Evolutionary conservation across 352 stramenopile species (phyloP).

Genomic region (Phytophthora pisi): DNA sequence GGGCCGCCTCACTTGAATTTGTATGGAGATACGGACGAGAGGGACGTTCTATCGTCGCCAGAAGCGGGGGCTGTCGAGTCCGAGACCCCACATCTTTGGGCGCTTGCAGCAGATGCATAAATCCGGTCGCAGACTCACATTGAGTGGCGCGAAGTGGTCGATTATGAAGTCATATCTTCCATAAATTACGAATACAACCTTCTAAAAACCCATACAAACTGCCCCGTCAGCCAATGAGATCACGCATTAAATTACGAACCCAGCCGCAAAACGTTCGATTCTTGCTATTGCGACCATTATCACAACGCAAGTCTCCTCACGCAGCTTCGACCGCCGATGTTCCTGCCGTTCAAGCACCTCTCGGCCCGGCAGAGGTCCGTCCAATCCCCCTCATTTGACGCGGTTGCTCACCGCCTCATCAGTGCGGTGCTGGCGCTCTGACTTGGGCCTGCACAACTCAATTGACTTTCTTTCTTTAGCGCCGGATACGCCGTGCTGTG

Average conservation of each 20-base stretch:
- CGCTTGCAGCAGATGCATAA: not conserved
- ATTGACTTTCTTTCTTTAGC: slow-evolving; percentile 26
- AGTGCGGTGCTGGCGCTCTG: too few species aligned
- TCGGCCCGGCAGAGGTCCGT: slow-evolving; percentile 61
- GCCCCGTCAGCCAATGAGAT: not conserved
- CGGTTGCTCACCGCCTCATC: too few species aligned
- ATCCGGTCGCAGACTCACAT: not conserved
- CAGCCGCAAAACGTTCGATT: not conserved
- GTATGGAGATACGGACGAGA: slow-evolving; percentile 24
- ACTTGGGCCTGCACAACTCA: too few species aligned
- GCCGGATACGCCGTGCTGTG: slow-evolving; percentile 69
- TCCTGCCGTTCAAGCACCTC: slow-evolving; percentile 72
- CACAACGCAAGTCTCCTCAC: too few species aligned
- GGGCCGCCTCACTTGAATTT: not conserved
- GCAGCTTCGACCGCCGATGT: slow-evolving; percentile 29
- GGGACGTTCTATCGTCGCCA: not conserved
- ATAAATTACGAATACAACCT: not conserved
- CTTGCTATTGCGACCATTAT: too few species aligned
- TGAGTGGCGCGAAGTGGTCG: not conserved
- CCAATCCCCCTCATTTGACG: not conserved
- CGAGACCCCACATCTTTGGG: slow-evolving; percentile 22
- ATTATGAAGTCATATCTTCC: not conserved
- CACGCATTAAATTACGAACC: not conserved
- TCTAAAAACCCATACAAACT: too few species aligned
- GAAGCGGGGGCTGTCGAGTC: not conserved